phyloP scores from a whole-genome alignment of 306 rosid species.

The Malus fusca region DNA sequence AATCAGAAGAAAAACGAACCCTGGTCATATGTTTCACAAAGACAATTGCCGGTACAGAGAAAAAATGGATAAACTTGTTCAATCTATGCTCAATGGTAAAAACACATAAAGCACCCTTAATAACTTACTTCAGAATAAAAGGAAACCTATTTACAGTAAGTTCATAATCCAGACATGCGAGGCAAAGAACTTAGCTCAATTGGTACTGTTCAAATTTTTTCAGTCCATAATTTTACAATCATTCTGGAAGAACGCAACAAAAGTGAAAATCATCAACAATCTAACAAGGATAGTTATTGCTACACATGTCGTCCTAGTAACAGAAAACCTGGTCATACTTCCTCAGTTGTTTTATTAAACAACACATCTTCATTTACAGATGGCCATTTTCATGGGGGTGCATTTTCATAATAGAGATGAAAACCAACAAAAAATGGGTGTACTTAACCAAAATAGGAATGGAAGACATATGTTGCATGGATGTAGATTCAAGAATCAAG shows the following conservation, averaged over 20 bases:
- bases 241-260: background rate
- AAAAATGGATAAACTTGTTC: too few relatives aligned
- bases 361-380: background rate
- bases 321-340: constrained; percentile 20
- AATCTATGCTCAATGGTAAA: too few relatives aligned
- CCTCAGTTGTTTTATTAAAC: background rate
- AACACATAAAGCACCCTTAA: background rate
- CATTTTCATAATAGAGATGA: background rate
- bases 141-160: background rate
- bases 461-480: background rate
- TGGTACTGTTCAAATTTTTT: background rate
- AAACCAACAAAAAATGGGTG: background rate
- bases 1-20: too few relatives aligned
- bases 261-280: background rate
- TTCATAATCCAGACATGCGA: background rate
- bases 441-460: background rate
- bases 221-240: background rate
- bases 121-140: background rate
- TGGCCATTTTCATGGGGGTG: background rate
- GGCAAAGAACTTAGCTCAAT: background rate
- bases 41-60: too few relatives aligned
- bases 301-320: constrained; percentile 66
- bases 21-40: too few relatives aligned
- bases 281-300: constrained; percentile 15
- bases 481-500: background rate